A percentile compares a stretch with the other conserved stretches of the same genome.
Conservation (phyloP, 2,329 filamentous ascomycete species). For the Ciborinia camelliae region DNA sequence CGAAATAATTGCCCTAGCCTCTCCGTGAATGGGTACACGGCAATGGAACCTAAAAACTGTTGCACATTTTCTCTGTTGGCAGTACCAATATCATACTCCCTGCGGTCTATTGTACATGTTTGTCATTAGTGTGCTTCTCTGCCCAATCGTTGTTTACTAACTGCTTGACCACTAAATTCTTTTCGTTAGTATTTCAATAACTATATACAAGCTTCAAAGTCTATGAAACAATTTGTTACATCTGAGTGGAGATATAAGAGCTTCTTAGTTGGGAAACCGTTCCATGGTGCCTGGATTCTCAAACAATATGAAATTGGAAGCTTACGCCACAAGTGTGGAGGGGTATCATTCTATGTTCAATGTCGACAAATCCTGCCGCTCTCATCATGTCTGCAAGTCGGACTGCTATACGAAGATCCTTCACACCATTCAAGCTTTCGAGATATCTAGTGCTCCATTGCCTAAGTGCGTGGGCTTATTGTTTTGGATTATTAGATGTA, state of each 20-base stretch:
- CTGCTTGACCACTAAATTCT: conserved; percentile 55
- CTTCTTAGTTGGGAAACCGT: neutral
- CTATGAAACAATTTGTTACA: neutral
- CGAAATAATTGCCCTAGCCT: conserved; percentile 27
- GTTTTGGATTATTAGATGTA: conserved; percentile 1
- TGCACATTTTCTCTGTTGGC: conserved; percentile 54
- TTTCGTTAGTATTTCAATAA: neutral
- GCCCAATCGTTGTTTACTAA: conserved; percentile 41
- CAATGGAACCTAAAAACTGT: conserved; percentile 52
- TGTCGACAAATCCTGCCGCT: conserved; percentile 60
- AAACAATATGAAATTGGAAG: neutral
- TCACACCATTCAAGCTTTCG: conserved; percentile 57
- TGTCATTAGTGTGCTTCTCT: conserved; percentile 2
- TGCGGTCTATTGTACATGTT: conserved; percentile 42
- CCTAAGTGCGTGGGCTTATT: conserved; percentile 58
- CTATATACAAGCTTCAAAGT: neutral
- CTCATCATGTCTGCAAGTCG: conserved; percentile 45
- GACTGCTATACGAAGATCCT: conserved; percentile 63
- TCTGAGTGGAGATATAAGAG: neutral
- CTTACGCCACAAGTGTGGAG: conserved; percentile 58
- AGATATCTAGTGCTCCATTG: conserved; percentile 66
- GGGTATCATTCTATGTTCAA: conserved; percentile 62
- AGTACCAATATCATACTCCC: conserved; percentile 51
- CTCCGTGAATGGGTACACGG: conserved; percentile 52
- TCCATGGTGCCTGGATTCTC: neutral